Evolutionary conservation across 148 eudicot species (phyloP).

Genomic region (Rhododendron ferrugineum): DNA sequence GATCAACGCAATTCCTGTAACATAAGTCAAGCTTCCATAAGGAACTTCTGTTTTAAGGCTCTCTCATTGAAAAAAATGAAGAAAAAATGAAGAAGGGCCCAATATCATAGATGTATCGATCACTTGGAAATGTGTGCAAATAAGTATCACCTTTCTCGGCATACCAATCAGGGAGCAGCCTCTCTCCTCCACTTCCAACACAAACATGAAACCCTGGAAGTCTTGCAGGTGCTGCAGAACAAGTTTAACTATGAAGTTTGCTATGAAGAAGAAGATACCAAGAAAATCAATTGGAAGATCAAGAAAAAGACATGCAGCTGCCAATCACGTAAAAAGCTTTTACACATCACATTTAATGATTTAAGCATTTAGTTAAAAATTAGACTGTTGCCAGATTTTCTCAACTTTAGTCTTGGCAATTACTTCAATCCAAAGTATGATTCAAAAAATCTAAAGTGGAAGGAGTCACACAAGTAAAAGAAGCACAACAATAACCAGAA

Average conservation of each 20-base stretch:
- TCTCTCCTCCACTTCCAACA: slow-evolving; percentile 98
- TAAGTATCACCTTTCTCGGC: slow-evolving; percentile 63
- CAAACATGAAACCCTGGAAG: slow-evolving; percentile 96
- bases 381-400: neutral
- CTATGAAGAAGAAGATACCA: neutral
- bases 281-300: neutral
- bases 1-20: slow-evolving; percentile 74
- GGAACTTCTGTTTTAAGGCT: neutral
- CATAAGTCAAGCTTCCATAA: slow-evolving; percentile 2
- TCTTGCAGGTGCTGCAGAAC: slow-evolving; percentile 82
- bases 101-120: neutral
- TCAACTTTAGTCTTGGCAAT: neutral
- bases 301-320: neutral
- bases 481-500: neutral
- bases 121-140: neutral
- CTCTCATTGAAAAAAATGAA: neutral
- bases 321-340: neutral
- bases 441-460: neutral
- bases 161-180: slow-evolving; percentile 91
- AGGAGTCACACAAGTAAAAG: neutral
- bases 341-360: neutral
- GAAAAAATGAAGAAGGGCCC: neutral
- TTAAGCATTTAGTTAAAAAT: neutral
- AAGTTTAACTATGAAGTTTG: neutral
- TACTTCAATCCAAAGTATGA: neutral